Evolutionary conservation across 2,329 filamentous ascomycete species (phyloP).

Genomic region (Myriosclerotinia scirpicola): DNA sequence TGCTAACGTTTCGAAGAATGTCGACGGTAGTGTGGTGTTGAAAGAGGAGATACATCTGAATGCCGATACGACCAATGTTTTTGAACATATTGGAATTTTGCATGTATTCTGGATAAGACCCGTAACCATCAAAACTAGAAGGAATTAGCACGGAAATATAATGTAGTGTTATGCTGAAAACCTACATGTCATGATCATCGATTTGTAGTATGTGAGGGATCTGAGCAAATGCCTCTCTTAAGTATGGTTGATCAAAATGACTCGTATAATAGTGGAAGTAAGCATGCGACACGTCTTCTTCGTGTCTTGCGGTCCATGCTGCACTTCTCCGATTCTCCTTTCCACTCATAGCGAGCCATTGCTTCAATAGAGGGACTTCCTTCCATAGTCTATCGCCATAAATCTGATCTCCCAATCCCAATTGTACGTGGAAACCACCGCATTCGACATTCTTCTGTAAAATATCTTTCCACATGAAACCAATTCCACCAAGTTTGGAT

Average conservation of each 20-base stretch:
- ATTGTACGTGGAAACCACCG: constrained; percentile 90
- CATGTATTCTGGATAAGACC: constrained; percentile 98
- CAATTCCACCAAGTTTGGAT: constrained; percentile 79
- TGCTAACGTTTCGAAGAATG: constrained; percentile 82
- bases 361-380: constrained; percentile 87
- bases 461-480: constrained; percentile 99
- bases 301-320: constrained; percentile 88
- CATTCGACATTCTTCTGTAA: constrained; percentile 96
- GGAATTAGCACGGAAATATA: constrained; percentile 24
- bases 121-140: constrained; percentile 90
- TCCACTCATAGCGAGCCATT: constrained; percentile 91
- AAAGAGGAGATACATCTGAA: constrained; percentile 97
- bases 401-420: constrained; percentile 91
- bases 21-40: constrained; percentile 97
- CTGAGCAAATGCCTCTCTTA: constrained; percentile 94
- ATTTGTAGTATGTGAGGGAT: constrained; percentile 92
- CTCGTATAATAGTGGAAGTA: constrained; percentile 99
- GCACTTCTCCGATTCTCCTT: constrained; percentile 90
- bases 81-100: constrained; percentile 97
- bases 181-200: constrained; percentile 97
- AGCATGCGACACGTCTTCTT: constrained; percentile 92
- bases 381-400: constrained; percentile 96
- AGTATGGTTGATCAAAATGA: constrained; percentile 94
- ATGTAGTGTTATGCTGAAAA: constrained; percentile 33
- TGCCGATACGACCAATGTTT: constrained; percentile 92